These are phyloP conservation scores for Aspergillus hancockii DNA, from an alignment of 495 filamentous ascomycete species.

Conservation along the genomic window DNA sequence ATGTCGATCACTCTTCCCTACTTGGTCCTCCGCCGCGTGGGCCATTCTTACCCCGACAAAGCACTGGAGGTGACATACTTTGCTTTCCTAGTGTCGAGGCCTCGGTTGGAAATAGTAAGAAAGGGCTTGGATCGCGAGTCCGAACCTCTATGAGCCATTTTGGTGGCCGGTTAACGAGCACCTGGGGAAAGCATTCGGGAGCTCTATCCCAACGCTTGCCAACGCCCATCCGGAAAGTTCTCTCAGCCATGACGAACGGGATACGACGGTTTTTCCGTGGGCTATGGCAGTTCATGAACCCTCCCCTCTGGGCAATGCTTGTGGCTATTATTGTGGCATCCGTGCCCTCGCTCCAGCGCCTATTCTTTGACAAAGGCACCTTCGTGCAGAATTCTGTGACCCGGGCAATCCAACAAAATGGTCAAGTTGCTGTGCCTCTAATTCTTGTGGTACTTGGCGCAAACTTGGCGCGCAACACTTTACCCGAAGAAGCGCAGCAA, in stretches of 20 bases:
- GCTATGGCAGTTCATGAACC: conserved; percentile 94
- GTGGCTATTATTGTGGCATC: conserved; percentile 85
- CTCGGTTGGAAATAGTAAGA: conserved; percentile 23
- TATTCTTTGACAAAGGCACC: conserved; percentile 88
- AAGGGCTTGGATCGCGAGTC: conserved; percentile 25
- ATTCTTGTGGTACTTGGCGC: conserved; percentile 97
- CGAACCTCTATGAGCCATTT: conserved; percentile 26
- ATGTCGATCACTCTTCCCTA: conserved; percentile 27
- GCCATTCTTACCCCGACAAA: conserved; percentile 44
- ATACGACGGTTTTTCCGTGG: conserved; percentile 60
- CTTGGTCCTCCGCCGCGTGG: conserved; percentile 39
- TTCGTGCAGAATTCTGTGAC: conserved; percentile 94
- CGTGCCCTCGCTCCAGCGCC: conserved; percentile 75
- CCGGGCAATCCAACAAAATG: conserved; percentile 78
- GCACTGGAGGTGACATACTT: conserved; percentile 40
- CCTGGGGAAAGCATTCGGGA: conserved; percentile 24
- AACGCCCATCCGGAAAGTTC: conserved; percentile 50
- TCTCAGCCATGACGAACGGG: conserved; percentile 45
- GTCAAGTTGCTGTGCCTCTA: conserved; percentile 88
- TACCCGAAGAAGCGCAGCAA: conserved; percentile 56
- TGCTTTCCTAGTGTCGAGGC: conserved; percentile 47
- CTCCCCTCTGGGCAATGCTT: conserved; percentile 96
- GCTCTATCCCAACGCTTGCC: conserved; percentile 56
- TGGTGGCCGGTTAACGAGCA: conserved; percentile 18
- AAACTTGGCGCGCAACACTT: conserved; percentile 80